Percentiles rank a stretch among this genome's conserved stretches.
These are phyloP conservation scores for Monosporascus sp. DNA, from an alignment of 2,329 filamentous ascomycete species.

Conservation along the genomic window DNA sequence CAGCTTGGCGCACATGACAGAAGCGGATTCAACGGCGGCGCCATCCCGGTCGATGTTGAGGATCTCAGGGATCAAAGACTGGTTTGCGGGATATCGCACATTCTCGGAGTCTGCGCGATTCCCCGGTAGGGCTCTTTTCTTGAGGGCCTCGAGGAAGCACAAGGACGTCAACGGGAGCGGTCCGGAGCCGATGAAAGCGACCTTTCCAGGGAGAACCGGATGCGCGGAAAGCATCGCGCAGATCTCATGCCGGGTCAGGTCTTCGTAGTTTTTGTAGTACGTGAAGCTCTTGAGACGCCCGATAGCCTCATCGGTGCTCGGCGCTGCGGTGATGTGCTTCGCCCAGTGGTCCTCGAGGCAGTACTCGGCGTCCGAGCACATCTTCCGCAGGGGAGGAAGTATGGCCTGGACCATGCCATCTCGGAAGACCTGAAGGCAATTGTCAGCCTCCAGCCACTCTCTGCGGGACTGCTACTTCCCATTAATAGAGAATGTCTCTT, in stretches of 20 bases:
- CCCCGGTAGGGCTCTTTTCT: slow-evolving; percentile 9
- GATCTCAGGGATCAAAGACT: slow-evolving; percentile 10
- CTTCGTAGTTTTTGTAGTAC: slow-evolving; percentile 44
- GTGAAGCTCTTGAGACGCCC: slow-evolving; percentile 34
- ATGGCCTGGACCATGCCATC: slow-evolving; percentile 26
- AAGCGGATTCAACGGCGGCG: slow-evolving; percentile 28
- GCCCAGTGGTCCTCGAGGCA: slow-evolving; percentile 41
- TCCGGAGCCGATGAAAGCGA: slow-evolving; percentile 46
- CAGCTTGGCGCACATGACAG: slow-evolving; percentile 24
- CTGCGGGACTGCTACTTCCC: neutral
- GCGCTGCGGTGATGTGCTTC: slow-evolving; percentile 22
- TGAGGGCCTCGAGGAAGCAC: slow-evolving; percentile 33
- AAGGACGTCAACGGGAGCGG: slow-evolving; percentile 43
- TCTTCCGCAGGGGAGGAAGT: slow-evolving; percentile 29
- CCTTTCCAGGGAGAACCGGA: slow-evolving; percentile 19
- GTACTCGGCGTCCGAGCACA: slow-evolving; percentile 40
- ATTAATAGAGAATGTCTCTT: neutral
- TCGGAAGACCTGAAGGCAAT: slow-evolving; percentile 24
- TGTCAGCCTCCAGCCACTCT: neutral
- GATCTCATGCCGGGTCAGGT: slow-evolving; percentile 41
- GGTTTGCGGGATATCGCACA: neutral
- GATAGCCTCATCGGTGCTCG: slow-evolving; percentile 7
- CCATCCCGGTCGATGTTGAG: slow-evolving; percentile 37
- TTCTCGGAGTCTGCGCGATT: neutral
- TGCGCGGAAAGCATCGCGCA: slow-evolving; percentile 32